Conservation (phyloP, 306 rosid genomes). For the Spatholobus suberectus region DNA sequence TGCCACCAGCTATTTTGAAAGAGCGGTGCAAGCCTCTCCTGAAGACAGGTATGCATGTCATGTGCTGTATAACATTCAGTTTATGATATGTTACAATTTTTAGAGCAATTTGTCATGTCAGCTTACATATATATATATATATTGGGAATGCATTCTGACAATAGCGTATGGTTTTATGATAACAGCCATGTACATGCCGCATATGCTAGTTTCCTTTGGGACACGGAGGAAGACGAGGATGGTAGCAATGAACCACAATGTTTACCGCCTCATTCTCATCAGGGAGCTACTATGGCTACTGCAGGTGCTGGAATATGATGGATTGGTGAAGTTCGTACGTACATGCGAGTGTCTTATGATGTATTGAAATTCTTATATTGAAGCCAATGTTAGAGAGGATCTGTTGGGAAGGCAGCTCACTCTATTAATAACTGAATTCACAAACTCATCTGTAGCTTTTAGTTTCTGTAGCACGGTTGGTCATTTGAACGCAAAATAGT, state of each 20-base stretch:
- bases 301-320: slow-evolving; percentile 49
- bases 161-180: slow-evolving; percentile 32
- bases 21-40: slow-evolving; percentile 85
- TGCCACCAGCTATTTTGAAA: slow-evolving; percentile 73
- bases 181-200: slow-evolving; percentile 89
- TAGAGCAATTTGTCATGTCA: background rate
- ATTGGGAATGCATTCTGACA: slow-evolving; percentile 17
- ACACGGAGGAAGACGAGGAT: slow-evolving; percentile 64
- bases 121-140: background rate
- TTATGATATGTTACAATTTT: background rate
- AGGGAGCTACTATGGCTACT: slow-evolving; percentile 58
- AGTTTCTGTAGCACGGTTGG: slow-evolving; percentile 15
- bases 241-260: slow-evolving; percentile 15
- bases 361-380: slow-evolving; percentile 1
- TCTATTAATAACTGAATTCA: slow-evolving; percentile 7
- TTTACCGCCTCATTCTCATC: slow-evolving; percentile 38
- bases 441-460: slow-evolving; percentile 12
- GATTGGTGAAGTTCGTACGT: background rate
- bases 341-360: background rate
- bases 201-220: slow-evolving; percentile 91
- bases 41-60: slow-evolving; percentile 65
- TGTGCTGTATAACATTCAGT: background rate
- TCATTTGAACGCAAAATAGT: too few relatives aligned
- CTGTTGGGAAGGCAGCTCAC: background rate
- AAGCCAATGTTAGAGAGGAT: background rate